A percentile compares a stretch with the other conserved stretches of the same genome.
Evolutionary conservation across 78 protist genomes (phyloP).

Genomic region (Pigoraptor vietnamica): DNA sequence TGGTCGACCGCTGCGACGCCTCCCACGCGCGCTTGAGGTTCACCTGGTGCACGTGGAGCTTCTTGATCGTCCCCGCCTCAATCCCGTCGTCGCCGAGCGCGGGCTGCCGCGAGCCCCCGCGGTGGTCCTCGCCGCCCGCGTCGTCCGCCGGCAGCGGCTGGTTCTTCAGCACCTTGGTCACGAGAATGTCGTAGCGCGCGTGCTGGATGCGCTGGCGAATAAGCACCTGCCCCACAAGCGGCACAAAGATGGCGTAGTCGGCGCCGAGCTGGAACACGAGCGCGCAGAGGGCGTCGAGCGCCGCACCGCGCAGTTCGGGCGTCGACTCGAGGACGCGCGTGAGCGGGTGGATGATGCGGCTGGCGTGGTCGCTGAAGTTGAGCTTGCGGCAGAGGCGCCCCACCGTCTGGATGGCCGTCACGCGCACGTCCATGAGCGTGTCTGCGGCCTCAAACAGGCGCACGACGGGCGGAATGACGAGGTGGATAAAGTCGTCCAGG

Average conservation of each 20-base stretch:
- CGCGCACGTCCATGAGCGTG: not conserved
- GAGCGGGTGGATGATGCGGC: constrained; percentile 81
- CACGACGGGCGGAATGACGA: constrained; percentile 85
- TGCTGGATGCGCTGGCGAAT: constrained; percentile 31
- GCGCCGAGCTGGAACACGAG: constrained; percentile 68
- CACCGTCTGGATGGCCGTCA: constrained; percentile 53
- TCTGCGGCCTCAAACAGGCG: constrained; percentile 43
- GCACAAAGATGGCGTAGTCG: constrained; percentile 74
- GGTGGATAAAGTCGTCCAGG: constrained; percentile 83
- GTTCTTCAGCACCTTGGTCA: constrained; percentile 22
- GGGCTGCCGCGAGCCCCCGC: not conserved
- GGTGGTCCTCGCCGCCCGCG: constrained; percentile 13
- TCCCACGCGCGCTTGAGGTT: constrained; percentile 81
- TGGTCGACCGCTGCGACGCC: constrained; percentile 59
- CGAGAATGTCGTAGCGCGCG: constrained; percentile 40
- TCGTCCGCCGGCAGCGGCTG: not conserved
- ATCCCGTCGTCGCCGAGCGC: not conserved
- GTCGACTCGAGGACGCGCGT: constrained; percentile 55
- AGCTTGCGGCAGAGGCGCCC: constrained; percentile 54
- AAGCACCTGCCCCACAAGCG: constrained; percentile 66
- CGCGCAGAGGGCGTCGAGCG: constrained; percentile 59
- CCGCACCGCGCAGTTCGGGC: constrained; percentile 42
- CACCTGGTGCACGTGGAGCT: constrained; percentile 59
- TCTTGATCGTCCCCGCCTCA: constrained; percentile 31
- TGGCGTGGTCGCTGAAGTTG: constrained; percentile 72